Evolutionary conservation across 371 early-diverging fungal genomes (phyloP).

Genomic region (Encephalitozoon hellem): DNA sequence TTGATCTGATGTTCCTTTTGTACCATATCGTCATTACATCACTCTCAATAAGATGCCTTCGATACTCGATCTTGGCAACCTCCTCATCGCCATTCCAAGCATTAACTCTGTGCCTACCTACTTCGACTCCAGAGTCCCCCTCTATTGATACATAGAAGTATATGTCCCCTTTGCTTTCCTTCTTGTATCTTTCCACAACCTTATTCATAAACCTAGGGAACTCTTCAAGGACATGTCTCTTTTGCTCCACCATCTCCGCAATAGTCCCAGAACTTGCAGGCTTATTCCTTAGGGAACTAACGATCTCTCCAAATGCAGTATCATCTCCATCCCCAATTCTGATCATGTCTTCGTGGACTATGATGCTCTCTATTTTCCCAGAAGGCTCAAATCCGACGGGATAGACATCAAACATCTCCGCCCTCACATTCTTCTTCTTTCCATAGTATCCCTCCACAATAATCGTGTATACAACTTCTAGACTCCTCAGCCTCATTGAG

Average conservation of each 20-base stretch:
- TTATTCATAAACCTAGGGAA: not conserved
- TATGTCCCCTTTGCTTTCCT: not conserved
- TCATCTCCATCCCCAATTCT: not conserved
- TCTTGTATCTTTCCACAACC: not conserved
- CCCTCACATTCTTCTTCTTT: not conserved
- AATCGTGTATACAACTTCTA: not conserved
- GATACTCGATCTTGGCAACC: not conserved
- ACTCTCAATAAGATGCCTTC: not conserved
- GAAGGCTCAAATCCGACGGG: not conserved
- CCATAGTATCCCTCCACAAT: not conserved
- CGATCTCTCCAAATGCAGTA: not conserved
- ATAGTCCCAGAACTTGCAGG: not conserved
- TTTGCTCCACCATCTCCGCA: not conserved
- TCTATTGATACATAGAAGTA: constrained; percentile 5
- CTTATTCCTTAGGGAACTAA: not conserved
- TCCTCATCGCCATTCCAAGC: not conserved
- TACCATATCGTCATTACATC: not conserved
- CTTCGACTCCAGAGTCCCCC: not conserved
- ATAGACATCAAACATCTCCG: not conserved
- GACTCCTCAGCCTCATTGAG: not conserved
- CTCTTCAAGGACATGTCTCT: not conserved
- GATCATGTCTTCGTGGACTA: not conserved
- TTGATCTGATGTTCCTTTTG: not conserved
- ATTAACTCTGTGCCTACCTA: not conserved
- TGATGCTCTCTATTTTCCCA: not conserved